Base-by-base conservation (phyloP, 345 rosid genomes). In the Geranium rotundifolium region DNA sequence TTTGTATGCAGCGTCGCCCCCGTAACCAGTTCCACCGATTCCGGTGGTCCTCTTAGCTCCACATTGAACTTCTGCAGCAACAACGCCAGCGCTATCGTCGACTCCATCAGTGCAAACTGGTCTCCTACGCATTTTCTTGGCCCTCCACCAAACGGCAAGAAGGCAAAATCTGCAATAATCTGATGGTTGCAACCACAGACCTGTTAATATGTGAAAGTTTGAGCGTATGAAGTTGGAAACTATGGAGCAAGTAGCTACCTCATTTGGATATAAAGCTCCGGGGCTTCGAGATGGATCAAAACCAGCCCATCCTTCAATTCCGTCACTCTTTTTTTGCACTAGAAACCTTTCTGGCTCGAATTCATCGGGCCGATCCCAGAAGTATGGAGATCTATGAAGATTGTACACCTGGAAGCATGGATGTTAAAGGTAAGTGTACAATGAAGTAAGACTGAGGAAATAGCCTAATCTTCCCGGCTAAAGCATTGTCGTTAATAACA, bases 81-180 rank as follows among this genome's bases (percentile, higher is more conserved):
- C 86, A 87, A 77, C 27, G 89, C 83, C 73, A 92, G 57, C 17
- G 89, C 92, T 2, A 85, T 83, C 0, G 96, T 87, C 15, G 91
- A 87, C 69, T 91, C 98, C 98, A 87, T 89, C 5, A 91, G 79
- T 0, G 98, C 98, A 71, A 91, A 91, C 71, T 91, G 98, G 76
- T 91, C 96, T 56, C 98, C 96, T 1, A 91, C 87, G 57, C 96
- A 91, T 76, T 89, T 91, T 71, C 96, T 80, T 13, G 93, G 92
- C 13, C 98, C 98, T 16, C 96, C 98, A 0, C 98, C 98, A 29
- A 91, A 91, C 15, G 95, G 95, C 72, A 89, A 73, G 80, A 89
- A 87, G 0, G 98, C 86, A 71, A 85, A 91, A 72, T 91, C 98
- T 30, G 96, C 71, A 72, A 82, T 63, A 12, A 87, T 74, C 98